Base-by-base conservation (phyloP, 495 filamentous ascomycete genomes). In the Lichenothelia convexa region DNA sequence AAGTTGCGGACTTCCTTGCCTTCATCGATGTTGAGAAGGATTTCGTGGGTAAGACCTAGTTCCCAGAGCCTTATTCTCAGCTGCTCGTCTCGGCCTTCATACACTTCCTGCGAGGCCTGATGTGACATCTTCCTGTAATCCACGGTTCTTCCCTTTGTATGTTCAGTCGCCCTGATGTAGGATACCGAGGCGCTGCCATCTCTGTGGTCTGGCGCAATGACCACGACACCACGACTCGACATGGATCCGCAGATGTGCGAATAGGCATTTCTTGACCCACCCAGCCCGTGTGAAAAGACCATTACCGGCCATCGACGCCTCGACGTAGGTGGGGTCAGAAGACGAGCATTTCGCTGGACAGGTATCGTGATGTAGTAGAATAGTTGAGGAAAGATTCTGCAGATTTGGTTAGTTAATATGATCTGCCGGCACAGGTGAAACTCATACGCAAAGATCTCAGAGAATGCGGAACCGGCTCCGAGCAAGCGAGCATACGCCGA, bases 281-380 rank as follows among this genome's bases (percentile, higher is more conserved):
- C 81, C 2, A 86, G 61, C 3, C 80, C 80, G 48, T 87, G 80
- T 7, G 78, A 83, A 55, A 87, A 85, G 21, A 87, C 61, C 58
- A 78, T 68, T 0, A 80, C 78, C 1, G 80, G 80, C 72, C 80
- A 82, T 59, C 68, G 57, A 16, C 51, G 45, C 39, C 39, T 62
- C 55, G 44, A 61, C 56, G 51, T 68, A 53, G 46, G 59, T 35
- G 43, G 59, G 55, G 40, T 60, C 50, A 50, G 64, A 8, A 69
- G 19, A 13, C 49, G 46, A 3, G 68, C 65, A 46, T 71, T 59
- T 30, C 56, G 55, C 32, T 55, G 48, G 11, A 58, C 67, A 11
- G 70, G 71, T 18, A 76, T 73, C 1, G 71, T 64, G 33, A 75
- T 73, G 50, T 73, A 78, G 52, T 75, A 65, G 4, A 85, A 59